Evolutionary conservation across 495 filamentous ascomycete genomes (phyloP), one percentile per base, ranked within the genome.

Genomic region (Aspergillus ostianus): DNA sequence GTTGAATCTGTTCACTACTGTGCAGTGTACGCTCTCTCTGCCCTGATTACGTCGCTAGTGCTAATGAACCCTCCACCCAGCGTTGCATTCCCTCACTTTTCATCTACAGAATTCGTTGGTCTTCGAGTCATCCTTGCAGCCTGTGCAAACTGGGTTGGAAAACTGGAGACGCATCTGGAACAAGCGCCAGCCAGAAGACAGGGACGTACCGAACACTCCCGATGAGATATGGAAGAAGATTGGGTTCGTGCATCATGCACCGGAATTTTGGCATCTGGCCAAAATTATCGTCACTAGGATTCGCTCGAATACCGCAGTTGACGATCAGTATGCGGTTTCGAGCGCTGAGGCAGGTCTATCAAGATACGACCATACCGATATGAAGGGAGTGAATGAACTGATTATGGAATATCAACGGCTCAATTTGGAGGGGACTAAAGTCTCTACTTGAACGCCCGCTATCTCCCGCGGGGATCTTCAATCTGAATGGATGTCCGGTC

Each of bases 241-340:
- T 8, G 69, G 69, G 7, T 72, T 70, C 48, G 57, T 66, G 7
- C 59, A 63, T 6, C 65, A 64, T 7, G 66, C 67, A 0, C 64
- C 67, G 19, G 70, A 72, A 36, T 72, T 72, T 18, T 72, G 67
- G 70, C 70, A 72, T 13, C 52, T 70, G 18, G 70, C 70, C 36
- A 58, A 65, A 5, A 67, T 72, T 15, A 64, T 68, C 17, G 52
- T 63, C 0, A 55, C 55, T 10, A 65, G 62, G 45, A 66, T 72
- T 4, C 44, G 41, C 9, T 27, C 32, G 10, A 62, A 54, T 30
- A 53, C 54, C 12, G 36, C 44, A 4, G 56, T 10, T 20, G 30
- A 59, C 6, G 56, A 58, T 3, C 60, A 67, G 6, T 20, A 49
- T 9, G 12, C 32, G 10, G 50, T 55, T 30, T 23, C 27, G 18